Percentiles rank a stretch among this genome's conserved stretches.
These are phyloP conservation scores for Ehretia macrophylla DNA, from an alignment of 257 asterid genomes.

Conservation along the genomic window DNA sequence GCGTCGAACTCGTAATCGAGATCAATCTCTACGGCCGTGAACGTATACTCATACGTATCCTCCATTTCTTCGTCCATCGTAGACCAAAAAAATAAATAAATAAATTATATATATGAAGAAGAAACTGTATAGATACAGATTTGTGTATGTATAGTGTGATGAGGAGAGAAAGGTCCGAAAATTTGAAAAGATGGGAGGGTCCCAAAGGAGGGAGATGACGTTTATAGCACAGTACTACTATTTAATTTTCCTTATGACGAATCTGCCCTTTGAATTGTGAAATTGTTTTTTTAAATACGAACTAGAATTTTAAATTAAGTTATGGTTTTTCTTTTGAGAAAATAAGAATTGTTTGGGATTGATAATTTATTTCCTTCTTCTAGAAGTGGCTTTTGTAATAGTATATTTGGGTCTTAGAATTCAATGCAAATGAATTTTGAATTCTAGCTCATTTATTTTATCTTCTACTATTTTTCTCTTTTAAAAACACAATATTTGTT, in stretches of 20 bases:
- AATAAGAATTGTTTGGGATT: neutral
- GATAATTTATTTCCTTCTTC: too few species aligned
- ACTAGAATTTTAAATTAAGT: neutral
- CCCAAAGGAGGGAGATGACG: slow-evolving; percentile 18
- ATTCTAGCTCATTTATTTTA: too few species aligned
- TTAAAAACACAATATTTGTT: too few species aligned
- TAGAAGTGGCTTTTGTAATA: too few species aligned
- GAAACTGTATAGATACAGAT: slow-evolving; percentile 42
- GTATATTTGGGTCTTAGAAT: too few species aligned
- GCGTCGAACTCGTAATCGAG: slow-evolving; percentile 95
- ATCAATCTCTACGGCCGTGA: slow-evolving; percentile 78
- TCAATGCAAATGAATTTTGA: too few species aligned
- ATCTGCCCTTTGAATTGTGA: slow-evolving; percentile 13
- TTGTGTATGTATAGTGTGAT: slow-evolving; percentile 26
- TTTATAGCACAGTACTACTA: slow-evolving; percentile 16
- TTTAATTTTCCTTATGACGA: slow-evolving; percentile 16
- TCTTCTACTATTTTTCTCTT: too few species aligned
- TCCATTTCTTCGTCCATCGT: slow-evolving; percentile 63
- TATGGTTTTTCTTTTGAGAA: neutral
- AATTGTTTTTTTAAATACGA: too few species aligned
- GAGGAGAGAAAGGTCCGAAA: slow-evolving; percentile 33
- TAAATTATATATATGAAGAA: slow-evolving; percentile 24
- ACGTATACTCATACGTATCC: slow-evolving; percentile 43
- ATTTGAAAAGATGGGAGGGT: slow-evolving; percentile 2
- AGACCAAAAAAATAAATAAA: slow-evolving; percentile 10